phyloP scores from a whole-genome alignment of 2,329 filamentous ascomycete species.

The Geoglossum cookeanum region DNA sequence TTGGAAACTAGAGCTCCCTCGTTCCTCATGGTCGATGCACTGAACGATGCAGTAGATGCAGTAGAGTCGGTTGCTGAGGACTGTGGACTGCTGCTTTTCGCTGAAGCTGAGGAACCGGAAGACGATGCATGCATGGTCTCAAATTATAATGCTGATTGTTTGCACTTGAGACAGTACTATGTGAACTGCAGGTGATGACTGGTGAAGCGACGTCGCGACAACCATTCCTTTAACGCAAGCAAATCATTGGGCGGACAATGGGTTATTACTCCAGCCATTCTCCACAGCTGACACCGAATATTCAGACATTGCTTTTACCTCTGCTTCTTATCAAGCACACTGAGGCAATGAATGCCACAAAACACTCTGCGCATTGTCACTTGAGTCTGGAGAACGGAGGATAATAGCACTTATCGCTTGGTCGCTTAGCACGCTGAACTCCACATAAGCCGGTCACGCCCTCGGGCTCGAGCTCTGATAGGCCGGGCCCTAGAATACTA shows the following conservation, averaged over 20 bases:
- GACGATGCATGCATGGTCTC: neutral
- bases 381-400: too few relatives aligned
- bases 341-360: neutral
- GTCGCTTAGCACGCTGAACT: too few relatives aligned
- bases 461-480: too few relatives aligned
- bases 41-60: neutral
- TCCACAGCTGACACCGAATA: neutral
- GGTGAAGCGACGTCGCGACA: neutral
- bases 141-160: neutral
- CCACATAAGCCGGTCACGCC: too few relatives aligned
- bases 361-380: too few relatives aligned
- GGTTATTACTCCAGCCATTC: neutral
- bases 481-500: too few relatives aligned
- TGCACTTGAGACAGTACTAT: neutral
- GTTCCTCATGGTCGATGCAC: neutral
- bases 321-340: neutral
- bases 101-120: neutral
- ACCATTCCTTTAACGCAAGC: neutral
- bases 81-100: neutral
- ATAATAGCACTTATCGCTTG: too few relatives aligned
- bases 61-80: neutral
- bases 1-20: slow-evolving; percentile 14
- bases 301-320: neutral
- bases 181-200: neutral
- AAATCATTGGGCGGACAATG: neutral